Conservation (phyloP, 345 rosid genomes). For the Mallotus nudiflorus region DNA sequence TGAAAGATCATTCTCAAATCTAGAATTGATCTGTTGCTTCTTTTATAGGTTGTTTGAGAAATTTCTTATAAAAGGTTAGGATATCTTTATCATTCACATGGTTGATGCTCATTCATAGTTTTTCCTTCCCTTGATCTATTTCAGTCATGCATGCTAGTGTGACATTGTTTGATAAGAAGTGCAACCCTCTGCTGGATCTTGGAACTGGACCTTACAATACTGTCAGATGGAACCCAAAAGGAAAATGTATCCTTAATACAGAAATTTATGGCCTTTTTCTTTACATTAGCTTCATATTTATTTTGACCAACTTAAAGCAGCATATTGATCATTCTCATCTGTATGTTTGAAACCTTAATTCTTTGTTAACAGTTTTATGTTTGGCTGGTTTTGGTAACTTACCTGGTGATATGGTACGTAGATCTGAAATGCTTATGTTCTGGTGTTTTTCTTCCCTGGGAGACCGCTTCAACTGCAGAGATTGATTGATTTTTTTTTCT, state of each 20-base stretch:
- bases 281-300: background rate
- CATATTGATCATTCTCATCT: background rate
- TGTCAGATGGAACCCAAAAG: constrained; percentile 90
- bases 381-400: constrained; percentile 97
- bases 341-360: constrained; percentile 40
- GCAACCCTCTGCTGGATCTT: constrained; percentile 81
- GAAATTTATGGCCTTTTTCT: constrained; percentile 6
- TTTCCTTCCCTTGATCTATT: constrained; percentile 50
- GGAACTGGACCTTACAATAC: constrained; percentile 91
- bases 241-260: constrained; percentile 68
- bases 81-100: background rate
- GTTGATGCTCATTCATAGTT: background rate
- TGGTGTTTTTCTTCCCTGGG: background rate
- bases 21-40: background rate
- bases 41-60: background rate
- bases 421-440: background rate
- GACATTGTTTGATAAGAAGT: constrained; percentile 82
- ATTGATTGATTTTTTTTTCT: too few relatives aligned
- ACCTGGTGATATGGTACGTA: constrained; percentile 93
- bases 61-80: background rate
- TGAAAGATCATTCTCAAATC: background rate
- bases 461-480: background rate
- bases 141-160: constrained; percentile 92
- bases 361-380: constrained; percentile 59
- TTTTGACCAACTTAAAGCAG: constrained; percentile 8